Evolutionary conservation across 371 early-diverging fungal species (phyloP), one percentile per base, ranked within the genome.

Genomic region (Fennellomyces sp.): DNA sequence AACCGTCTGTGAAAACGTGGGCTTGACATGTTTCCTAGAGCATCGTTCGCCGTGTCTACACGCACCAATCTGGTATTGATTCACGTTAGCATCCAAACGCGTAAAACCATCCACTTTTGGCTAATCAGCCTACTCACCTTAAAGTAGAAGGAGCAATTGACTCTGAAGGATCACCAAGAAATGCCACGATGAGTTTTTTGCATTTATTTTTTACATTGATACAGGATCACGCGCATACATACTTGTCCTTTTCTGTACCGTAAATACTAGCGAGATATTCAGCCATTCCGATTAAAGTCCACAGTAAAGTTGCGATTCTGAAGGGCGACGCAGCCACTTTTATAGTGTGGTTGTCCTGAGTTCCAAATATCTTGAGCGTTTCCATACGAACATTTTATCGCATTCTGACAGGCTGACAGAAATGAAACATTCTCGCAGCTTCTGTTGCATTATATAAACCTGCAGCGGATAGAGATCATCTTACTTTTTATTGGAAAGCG

Each of bases 61-160:
- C 36, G 97, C 97, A 27, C 98, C 98, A 63, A 97, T 97, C 84
- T 80, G 60, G n/a, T 30, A 21, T 11, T 56, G 38, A 31, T 38
- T 17, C 30, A 23, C 5, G 35, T 39, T 10, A 53, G 5, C 39
- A 39, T 39, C 15, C 41, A 6, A 41, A 6, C 8, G 6, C 41
- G 21, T 41, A 21, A 41, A 21, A 19, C n/a, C 19, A 41, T 41
- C 41, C 39, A 6, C 2, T 19, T 39, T 19, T 10, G 19, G 15
- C 36, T 53, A 53, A 25, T 53, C 19, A 15, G 4, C 29, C 7
- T 21, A 53, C 29, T 65, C 73, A 76, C 80, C 70, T 98, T 97
- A 85, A 94, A 96, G 86, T 97, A 99, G 75, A 97, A 99, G 45
- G 94, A 92, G 74, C 99, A 99, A 75, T 97, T 96, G 64, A 97